phyloP scores from a whole-genome alignment of 2,329 filamentous ascomycete genomes.

The Neurospora sp. region DNA sequence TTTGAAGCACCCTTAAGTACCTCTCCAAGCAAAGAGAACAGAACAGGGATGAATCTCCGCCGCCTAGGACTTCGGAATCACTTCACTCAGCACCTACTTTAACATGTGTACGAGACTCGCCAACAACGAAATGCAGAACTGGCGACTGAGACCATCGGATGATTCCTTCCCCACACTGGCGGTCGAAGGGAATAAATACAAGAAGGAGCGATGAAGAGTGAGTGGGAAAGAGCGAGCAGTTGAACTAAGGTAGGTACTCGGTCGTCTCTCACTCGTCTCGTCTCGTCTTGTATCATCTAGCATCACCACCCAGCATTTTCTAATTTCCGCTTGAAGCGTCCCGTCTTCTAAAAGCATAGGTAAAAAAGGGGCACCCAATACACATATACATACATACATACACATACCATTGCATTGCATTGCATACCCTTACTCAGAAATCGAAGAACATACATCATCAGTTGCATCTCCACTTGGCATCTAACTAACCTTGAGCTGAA shows the following conservation, averaged over 20 bases:
- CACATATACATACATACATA: too few species aligned
- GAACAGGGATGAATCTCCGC: too few species aligned
- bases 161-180: neutral
- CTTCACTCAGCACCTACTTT: neutral
- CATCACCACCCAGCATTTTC: neutral
- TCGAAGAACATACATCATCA: too few species aligned
- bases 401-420: too few species aligned
- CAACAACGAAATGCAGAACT: neutral
- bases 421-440: too few species aligned
- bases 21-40: too few species aligned
- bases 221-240: neutral
- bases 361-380: too few species aligned
- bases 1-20: neutral
- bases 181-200: neutral
- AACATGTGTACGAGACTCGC: neutral
- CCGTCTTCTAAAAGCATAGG: too few species aligned
- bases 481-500: too few species aligned
- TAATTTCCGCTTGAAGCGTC: too few species aligned
- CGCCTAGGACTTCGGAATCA: neutral
- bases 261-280: neutral
- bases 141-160: neutral
- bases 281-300: neutral
- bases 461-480: too few species aligned
- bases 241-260: neutral
- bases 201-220: neutral